Base-by-base conservation (phyloP, 1,284 basidiomycete species). In the Rhodotorula sp. region DNA sequence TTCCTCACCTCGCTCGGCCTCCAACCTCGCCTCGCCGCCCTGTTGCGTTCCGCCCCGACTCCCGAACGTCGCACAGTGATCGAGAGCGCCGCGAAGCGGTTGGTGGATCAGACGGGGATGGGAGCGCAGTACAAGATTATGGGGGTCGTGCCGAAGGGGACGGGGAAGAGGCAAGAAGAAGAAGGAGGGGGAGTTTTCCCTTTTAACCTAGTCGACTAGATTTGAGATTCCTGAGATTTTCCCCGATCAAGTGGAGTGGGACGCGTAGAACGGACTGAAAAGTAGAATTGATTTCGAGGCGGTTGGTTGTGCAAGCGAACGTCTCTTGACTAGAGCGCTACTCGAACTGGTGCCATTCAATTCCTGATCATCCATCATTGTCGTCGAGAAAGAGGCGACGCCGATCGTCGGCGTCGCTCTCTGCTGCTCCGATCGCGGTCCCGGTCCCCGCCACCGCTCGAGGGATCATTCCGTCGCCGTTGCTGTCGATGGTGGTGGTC, bases 1-100 rank as follows among this genome's bases (percentile, higher is more conserved):
- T 94, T 94, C 82, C 84, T 95, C 26, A 81, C 83, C n/a, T 81
- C 83, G 10, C 87, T 92, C 82, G 92, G 91, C 0, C 79, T 94
- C 7, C 81, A 85, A 48, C 78, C 87, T 18, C 86, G 92, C 1
- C 82, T 90, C 1, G 83, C 86, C 0, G 82, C 82, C 23, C 83
- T 92, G 12, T 78, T 88, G 4, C 80, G 83, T 7, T 80, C 82
- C 0, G 86, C 87, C 0, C 64, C 78, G 3, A 81, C 83, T 0
- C 83, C 62, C 1, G 87, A 87, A 59, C 78, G 85, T 7, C 80
- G 80, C 67, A 71, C 80, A 21, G 81, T 82, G 38, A 83, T 88
- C 54, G 79, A 79, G 48, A 77, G 80, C 23, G 83, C 83, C 0
- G 85, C 84, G 5, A 78, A 82, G 64, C 77, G 86, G n/a, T 77